These are phyloP conservation scores for Lagerstroemia speciosa DNA, from an alignment of 345 rosid genomes.

Conservation along the genomic window DNA sequence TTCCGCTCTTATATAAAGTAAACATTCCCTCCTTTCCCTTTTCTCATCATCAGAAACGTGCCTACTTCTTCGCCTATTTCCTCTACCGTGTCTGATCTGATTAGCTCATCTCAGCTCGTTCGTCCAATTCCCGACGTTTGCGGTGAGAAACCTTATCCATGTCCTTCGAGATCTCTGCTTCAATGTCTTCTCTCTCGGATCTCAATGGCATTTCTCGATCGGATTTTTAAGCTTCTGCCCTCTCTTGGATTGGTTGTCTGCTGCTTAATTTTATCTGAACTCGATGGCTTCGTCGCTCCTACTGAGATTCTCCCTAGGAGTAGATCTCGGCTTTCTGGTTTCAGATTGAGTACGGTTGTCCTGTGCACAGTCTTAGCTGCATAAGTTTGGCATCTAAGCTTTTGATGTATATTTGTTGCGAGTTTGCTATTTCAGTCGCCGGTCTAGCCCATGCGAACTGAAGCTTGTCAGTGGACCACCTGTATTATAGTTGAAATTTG, in stretches of 20 bases:
- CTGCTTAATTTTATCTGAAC: neutral
- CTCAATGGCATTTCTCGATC: neutral
- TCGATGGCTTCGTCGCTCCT: neutral
- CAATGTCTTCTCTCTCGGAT: neutral
- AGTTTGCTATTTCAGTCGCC: neutral
- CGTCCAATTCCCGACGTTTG: neutral
- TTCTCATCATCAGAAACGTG: neutral
- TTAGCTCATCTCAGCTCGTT: neutral
- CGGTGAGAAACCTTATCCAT: neutral
- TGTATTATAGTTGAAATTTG: neutral
- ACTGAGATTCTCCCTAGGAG: neutral
- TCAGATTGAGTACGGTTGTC: neutral
- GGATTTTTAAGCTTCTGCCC: neutral
- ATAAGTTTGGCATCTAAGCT: neutral
- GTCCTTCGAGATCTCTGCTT: neutral
- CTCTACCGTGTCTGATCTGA: neutral
- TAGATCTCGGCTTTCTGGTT: neutral
- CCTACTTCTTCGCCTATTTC: neutral
- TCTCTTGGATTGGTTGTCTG: neutral
- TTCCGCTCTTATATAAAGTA: neutral
- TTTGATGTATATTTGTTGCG: neutral
- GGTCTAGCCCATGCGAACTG: constrained; percentile 3
- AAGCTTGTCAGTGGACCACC: neutral
- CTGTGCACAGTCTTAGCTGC: neutral
- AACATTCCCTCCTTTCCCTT: neutral